These are phyloP conservation scores for Trametes coccinea DNA, from an alignment of 768 basidiomycete genomes.

Conservation along the genomic window DNA sequence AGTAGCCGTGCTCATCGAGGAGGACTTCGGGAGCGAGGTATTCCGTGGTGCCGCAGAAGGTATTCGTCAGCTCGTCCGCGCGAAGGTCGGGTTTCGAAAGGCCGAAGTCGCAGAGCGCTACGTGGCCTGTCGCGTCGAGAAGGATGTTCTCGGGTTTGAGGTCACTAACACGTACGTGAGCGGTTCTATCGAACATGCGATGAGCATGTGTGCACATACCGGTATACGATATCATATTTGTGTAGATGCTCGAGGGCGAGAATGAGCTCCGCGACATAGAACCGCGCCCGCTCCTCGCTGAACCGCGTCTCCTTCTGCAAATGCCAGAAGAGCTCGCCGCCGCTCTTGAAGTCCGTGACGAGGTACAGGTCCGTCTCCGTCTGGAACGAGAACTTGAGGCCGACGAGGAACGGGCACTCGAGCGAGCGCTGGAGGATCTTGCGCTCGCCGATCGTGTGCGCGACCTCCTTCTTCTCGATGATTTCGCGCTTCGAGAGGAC, in stretches of 20 bases:
- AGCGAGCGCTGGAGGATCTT: slow-evolving; percentile 95
- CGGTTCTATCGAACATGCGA: neutral
- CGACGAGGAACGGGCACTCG: slow-evolving; percentile 96
- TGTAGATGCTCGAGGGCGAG: slow-evolving; percentile 96
- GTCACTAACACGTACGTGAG: slow-evolving; percentile 52
- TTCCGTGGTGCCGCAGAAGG: slow-evolving; percentile 98
- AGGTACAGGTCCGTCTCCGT: slow-evolving; percentile 94
- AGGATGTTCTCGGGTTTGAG: slow-evolving; percentile 99
- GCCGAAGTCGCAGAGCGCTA: slow-evolving; percentile 98
- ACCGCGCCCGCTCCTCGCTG: slow-evolving; percentile 88
- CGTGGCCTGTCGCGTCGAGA: slow-evolving; percentile 96
- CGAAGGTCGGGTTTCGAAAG: slow-evolving; percentile 94
- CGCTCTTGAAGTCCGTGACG: slow-evolving; percentile 98
- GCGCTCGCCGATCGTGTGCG: slow-evolving; percentile 98
- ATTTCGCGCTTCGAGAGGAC: slow-evolving; percentile 99
- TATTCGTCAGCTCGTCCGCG: slow-evolving; percentile 95
- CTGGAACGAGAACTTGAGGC: slow-evolving; percentile 97
- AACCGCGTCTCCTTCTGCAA: slow-evolving; percentile 95
- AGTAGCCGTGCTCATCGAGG: slow-evolving; percentile 96
- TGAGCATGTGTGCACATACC: slow-evolving; percentile 46
- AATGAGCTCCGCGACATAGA: slow-evolving; percentile 95
- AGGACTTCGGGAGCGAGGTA: slow-evolving; percentile 99
- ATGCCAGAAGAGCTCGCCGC: slow-evolving; percentile 99
- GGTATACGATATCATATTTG: slow-evolving; percentile 94
- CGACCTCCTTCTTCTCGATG: slow-evolving; percentile 98